Conservation (phyloP, 148 eudicot genomes). For the Fagopyrum tataricum region DNA sequence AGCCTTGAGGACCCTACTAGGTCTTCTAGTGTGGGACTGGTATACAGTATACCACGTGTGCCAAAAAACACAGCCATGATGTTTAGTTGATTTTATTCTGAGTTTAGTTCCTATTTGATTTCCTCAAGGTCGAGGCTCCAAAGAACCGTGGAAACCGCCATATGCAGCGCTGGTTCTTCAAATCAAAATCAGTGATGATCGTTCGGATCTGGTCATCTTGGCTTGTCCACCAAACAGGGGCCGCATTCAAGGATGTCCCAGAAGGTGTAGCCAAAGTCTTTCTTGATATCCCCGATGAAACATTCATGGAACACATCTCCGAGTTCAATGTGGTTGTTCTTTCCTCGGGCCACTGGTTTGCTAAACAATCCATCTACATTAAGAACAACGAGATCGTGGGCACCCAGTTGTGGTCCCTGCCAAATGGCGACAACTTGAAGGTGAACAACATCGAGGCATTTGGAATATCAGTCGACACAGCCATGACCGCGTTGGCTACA, state of each 20-base stretch:
- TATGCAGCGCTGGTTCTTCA: slow-evolving; percentile 84
- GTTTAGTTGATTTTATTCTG: background rate
- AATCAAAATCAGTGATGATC: slow-evolving; percentile 72
- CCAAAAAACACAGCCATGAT: background rate
- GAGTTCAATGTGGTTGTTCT: slow-evolving; percentile 69
- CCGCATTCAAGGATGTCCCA: slow-evolving; percentile 44
- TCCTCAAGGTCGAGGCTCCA: slow-evolving; percentile 68
- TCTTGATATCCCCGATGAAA: slow-evolving; percentile 75
- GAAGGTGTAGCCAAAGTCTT: slow-evolving; percentile 64
- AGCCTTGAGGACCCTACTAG: no score
- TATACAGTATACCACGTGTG: background rate
- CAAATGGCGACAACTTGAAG: slow-evolving; percentile 33
- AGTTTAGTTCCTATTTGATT: background rate
- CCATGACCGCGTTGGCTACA: slow-evolving; percentile 53
- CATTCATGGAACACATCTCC: slow-evolving; percentile 50
- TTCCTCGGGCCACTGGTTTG: slow-evolving; percentile 98
- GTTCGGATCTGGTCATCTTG: slow-evolving; percentile 95
- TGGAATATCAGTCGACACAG: slow-evolving; percentile 75
- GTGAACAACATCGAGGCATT: slow-evolving; percentile 72
- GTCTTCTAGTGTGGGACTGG: background rate
- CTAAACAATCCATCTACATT: slow-evolving; percentile 72
- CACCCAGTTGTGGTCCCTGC: slow-evolving; percentile 82
- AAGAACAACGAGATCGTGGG: slow-evolving; percentile 82
- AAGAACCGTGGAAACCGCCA: slow-evolving; percentile 78
- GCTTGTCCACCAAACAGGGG: slow-evolving; percentile 77